Percentiles rank a stretch among this genome's conserved stretches.
phyloP scores from a whole-genome alignment of 2,329 filamentous ascomycete genomes.

The Cladosporium austrohemisphaericum region DNA sequence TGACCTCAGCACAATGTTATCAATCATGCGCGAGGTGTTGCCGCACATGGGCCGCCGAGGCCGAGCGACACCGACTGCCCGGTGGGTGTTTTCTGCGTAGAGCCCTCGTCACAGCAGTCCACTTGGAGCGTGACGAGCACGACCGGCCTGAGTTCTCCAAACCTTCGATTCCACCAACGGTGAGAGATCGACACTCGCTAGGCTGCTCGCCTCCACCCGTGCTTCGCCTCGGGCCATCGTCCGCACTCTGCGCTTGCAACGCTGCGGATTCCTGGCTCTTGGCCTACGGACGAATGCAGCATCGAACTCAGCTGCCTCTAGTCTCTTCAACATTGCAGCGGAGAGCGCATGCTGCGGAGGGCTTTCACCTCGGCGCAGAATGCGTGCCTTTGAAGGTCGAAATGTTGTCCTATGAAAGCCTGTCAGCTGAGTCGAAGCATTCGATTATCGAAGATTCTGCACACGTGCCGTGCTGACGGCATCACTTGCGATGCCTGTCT shows the following conservation, averaged over 20 bases:
- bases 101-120: no score
- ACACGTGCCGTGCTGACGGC: neutral
- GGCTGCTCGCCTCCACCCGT: neutral
- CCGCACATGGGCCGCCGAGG: no score
- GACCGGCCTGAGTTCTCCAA: neutral
- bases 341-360: neutral
- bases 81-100: no score
- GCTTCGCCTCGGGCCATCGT: neutral
- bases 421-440: neutral
- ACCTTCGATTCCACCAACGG: neutral
- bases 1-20: no score
- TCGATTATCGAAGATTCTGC: neutral
- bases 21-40: no score
- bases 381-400: neutral
- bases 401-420: no score
- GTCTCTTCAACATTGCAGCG: constrained; percentile 9
- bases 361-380: neutral
- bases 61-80: no score
- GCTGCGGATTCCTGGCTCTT: neutral
- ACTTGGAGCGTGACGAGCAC: no score
- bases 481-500: no score
- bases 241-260: neutral
- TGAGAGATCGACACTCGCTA: neutral
- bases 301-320: constrained; percentile 1
- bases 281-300: constrained; percentile 7